These are phyloP conservation scores for Phytophthora hybrid DNA, from an alignment of 352 stramenopile genomes.

Conservation along the genomic window DNA sequence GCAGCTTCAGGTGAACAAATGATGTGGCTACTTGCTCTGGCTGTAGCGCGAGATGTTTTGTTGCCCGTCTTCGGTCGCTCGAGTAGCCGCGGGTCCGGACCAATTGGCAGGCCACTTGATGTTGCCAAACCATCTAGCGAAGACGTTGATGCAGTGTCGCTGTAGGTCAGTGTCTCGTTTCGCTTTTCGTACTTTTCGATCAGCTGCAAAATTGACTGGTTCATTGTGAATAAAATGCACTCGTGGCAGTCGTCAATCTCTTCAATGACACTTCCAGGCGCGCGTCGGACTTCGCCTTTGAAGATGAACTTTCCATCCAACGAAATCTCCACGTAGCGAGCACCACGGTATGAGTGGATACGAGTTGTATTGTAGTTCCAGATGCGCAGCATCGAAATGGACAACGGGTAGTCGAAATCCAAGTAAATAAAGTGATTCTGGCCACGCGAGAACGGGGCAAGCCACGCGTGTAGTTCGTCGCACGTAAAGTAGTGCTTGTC, in stretches of 20 bases:
- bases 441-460: constrained; percentile 82
- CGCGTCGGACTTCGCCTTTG: constrained; percentile 80
- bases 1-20: constrained; percentile 22
- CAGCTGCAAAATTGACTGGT: constrained; percentile 70
- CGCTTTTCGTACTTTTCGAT: constrained; percentile 88
- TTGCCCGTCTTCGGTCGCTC: constrained; percentile 70
- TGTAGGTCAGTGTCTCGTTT: constrained; percentile 15
- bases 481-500: constrained; percentile 89
- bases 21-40: constrained; percentile 34
- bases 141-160: not conserved
- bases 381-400: constrained; percentile 86
- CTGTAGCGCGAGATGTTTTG: constrained; percentile 39
- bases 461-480: constrained; percentile 91
- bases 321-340: constrained; percentile 68
- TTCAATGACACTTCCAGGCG: constrained; percentile 67
- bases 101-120: not conserved
- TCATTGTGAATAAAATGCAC: constrained; percentile 88
- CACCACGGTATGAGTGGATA: constrained; percentile 80
- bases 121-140: not conserved
- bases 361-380: constrained; percentile 92
- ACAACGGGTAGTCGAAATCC: constrained; percentile 79
- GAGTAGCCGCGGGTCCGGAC: constrained; percentile 28
- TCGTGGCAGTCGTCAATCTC: constrained; percentile 77
- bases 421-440: constrained; percentile 85
- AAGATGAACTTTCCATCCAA: constrained; percentile 76